phyloP scores from a whole-genome alignment of 1,284 basidiomycete genomes.

The Malassezia vespertilionis region DNA sequence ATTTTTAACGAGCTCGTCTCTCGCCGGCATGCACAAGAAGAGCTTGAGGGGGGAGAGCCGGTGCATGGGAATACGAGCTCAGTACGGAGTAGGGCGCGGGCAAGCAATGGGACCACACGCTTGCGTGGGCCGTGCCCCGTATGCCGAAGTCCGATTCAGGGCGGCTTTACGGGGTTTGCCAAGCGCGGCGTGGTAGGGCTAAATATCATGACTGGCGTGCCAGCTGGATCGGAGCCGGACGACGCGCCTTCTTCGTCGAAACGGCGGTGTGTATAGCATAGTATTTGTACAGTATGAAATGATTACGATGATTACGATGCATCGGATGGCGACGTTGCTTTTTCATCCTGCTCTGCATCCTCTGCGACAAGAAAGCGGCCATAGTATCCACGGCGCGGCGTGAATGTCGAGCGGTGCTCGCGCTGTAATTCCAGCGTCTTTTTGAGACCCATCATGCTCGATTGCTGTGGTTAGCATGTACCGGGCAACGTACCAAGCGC shows the following conservation, averaged over 20 bases:
- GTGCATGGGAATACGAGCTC: background rate
- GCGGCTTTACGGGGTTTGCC: constrained; percentile 27
- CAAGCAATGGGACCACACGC: constrained; percentile 19
- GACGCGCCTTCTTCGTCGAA: background rate
- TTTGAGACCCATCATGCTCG: constrained; percentile 26
- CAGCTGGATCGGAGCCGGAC: constrained; percentile 1
- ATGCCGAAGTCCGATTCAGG: constrained; percentile 30
- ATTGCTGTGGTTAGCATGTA: constrained; percentile 22
- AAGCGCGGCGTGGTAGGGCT: constrained; percentile 25
- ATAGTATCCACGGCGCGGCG: constrained; percentile 32
- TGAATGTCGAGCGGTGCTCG: constrained; percentile 24
- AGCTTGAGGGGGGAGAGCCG: background rate
- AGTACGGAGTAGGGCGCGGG: constrained; percentile 8
- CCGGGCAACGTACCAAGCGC: constrained; percentile 22
- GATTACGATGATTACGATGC: background rate
- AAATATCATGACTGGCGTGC: constrained; percentile 28
- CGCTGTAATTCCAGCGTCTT: constrained; percentile 22
- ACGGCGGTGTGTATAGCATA: background rate
- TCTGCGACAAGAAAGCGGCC: constrained; percentile 23
- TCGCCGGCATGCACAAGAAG: constrained; percentile 6
- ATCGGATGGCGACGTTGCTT: background rate
- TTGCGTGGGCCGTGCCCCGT: constrained; percentile 35
- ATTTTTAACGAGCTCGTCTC: constrained; percentile 8
- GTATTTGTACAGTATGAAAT: background rate
- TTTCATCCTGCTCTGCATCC: background rate